Base-by-base conservation (phyloP, 805 yeast genomes). In the Candida golubevii region DNA sequence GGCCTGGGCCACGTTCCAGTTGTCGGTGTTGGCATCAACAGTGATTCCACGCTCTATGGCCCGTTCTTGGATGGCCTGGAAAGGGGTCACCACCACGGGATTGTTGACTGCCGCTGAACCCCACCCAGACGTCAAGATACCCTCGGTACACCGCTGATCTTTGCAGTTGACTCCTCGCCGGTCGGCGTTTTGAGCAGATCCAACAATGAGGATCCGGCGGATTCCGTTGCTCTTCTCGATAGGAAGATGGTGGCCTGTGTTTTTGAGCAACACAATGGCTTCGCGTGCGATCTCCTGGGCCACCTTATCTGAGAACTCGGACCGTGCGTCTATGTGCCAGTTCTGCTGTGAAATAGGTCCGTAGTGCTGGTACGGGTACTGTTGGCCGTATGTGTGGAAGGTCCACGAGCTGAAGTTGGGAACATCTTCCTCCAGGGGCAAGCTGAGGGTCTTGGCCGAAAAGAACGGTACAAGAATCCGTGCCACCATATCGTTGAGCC, bases 371-470 rank as follows among this genome's bases (percentile, higher is more conserved):
- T 69, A 74, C n/a, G 79, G 78, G 51, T 63, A 74, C 44, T 72
- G 69, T 48, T 74, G 79, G n/a, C 77, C 81, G 52, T 67, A 72
- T 0, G 80, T 76, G 50, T 77, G 78, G 42, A 63, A 60, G 4
- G 83, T 77, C 82, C 83, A 79, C 0, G 84, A 77, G 46, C 77
- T 70, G 58, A 80, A 77, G 54, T 75, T 78, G 35, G 83, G 82
- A 1, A 61, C 51, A 35, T 69, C 70, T 8, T 68, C 69, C 35
- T 70, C 74, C 7, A 62, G 62, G 10, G 75, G 75, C 46, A 66
- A 57, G 41, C 53, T 58, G 48, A 60, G 58, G 32, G 54, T 59
- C 27, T 72, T 74, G 40, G 72, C 60, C 7, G 74, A 70, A 58
- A 69, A 79, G 54, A 77, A 79, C 0, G 85, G 74, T 5, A 82